phyloP scores from a whole-genome alignment of 1,139 yeast species.

The Taiozyma onychis region DNA sequence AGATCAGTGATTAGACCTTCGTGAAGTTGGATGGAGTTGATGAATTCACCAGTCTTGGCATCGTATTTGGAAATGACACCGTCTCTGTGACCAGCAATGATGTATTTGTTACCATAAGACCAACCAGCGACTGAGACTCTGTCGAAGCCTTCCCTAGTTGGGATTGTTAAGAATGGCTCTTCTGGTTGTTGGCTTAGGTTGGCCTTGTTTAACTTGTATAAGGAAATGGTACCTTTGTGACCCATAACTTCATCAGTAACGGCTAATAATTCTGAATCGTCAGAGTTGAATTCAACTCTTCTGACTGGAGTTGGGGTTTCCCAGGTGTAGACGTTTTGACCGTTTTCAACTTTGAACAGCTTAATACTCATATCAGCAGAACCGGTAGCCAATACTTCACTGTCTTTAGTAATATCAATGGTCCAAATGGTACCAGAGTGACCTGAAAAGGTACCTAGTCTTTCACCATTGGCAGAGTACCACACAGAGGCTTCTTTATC shows the following conservation, averaged over 20 bases:
- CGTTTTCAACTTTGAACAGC: conserved; percentile 80
- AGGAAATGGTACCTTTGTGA: conserved; percentile 67
- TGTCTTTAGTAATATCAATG: conserved; percentile 72
- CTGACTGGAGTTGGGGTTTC: conserved; percentile 79
- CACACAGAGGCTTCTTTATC: conserved; percentile 88
- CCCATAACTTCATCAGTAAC: conserved; percentile 95
- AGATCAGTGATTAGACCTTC: conserved; percentile 79
- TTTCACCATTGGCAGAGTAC: conserved; percentile 94
- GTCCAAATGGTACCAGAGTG: conserved; percentile 97
- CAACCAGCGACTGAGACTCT: conserved; percentile 87
- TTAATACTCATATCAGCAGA: conserved; percentile 86
- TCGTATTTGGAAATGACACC: conserved; percentile 82
- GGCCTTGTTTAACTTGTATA: conserved; percentile 54
- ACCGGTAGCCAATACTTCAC: conserved; percentile 76
- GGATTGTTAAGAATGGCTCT: conserved; percentile 59
- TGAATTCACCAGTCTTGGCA: conserved; percentile 64
- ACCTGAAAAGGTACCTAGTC: conserved; percentile 87
- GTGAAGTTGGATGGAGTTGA: conserved; percentile 59
- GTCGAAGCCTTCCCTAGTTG: conserved; percentile 50
- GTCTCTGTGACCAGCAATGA: conserved; percentile 84
- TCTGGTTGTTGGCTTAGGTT: conserved; percentile 34
- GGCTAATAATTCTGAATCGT: conserved; percentile 62
- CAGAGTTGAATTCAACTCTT: conserved; percentile 82
- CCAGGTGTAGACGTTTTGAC: conserved; percentile 73
- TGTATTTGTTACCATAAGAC: conserved; percentile 68